Evolutionary conservation across 345 rosid species (phyloP).

Genomic region (Corchorus capsularis): DNA sequence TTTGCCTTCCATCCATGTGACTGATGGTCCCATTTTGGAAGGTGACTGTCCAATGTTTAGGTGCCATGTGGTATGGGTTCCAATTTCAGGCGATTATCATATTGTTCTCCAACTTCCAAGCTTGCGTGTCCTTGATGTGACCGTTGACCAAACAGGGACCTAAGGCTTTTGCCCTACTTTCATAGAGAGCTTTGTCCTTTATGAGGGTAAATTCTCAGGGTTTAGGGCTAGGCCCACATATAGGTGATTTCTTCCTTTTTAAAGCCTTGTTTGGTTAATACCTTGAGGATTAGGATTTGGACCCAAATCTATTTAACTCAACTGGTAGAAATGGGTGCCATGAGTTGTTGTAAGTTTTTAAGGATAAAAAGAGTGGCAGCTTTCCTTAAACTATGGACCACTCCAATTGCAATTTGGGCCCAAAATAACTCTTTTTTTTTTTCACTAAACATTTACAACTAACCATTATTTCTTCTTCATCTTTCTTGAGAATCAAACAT

Average conservation of each 20-base stretch:
- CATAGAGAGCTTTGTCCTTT: constrained; percentile 22
- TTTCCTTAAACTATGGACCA: constrained; percentile 20
- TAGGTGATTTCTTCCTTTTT: background rate
- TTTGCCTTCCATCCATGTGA: constrained; percentile 5
- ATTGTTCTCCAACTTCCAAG: constrained; percentile 23
- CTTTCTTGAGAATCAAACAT: too few relatives aligned
- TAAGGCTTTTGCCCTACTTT: background rate
- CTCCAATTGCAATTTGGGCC: background rate
- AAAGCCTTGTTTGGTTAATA: background rate
- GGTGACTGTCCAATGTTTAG: background rate
- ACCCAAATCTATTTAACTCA: background rate
- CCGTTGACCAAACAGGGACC: constrained; percentile 46
- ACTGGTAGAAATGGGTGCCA: background rate
- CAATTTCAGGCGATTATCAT: constrained; percentile 10
- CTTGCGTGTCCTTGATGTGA: constrained; percentile 44
- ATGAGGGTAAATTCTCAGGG: constrained; percentile 17
- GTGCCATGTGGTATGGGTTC: background rate
- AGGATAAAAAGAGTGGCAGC: background rate
- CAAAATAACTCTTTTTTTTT: background rate
- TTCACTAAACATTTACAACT: too few relatives aligned
- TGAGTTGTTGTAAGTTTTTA: background rate
- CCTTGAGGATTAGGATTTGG: background rate
- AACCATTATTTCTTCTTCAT: too few relatives aligned
- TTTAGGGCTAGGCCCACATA: constrained; percentile 29
- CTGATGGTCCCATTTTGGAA: background rate